A percentile compares a stretch with the other conserved stretches of the same genome.
Evolutionary conservation across 495 filamentous ascomycete species (phyloP).

Genomic region (Penicillium steckii): DNA sequence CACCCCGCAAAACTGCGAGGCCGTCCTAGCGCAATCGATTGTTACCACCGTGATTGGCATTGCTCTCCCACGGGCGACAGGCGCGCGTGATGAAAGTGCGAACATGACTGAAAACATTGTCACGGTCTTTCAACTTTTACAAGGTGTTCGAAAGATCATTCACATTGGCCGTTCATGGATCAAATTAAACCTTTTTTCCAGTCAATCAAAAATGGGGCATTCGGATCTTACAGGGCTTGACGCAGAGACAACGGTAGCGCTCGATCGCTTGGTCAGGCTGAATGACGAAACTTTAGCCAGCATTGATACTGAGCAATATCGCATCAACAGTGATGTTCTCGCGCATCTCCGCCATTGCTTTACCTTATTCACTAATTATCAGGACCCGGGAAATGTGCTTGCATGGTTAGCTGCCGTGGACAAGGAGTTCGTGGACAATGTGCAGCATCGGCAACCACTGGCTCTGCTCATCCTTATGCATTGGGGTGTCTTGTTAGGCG

Average conservation of each 20-base stretch:
- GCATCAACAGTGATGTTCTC: constrained; percentile 32
- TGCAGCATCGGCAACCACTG: constrained; percentile 31
- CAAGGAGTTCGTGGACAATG: constrained; percentile 33
- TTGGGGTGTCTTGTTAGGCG: constrained; percentile 35
- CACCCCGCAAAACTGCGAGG: constrained; percentile 47
- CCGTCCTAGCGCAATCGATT: constrained; percentile 51
- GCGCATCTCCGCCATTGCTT: constrained; percentile 30
- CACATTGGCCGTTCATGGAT: constrained; percentile 33
- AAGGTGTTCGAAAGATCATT: constrained; percentile 37
- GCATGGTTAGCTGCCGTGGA: constrained; percentile 37
- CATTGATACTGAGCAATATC: constrained; percentile 25
- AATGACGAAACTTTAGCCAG: constrained; percentile 24
- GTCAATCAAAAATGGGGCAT: constrained; percentile 19
- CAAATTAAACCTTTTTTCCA: constrained; percentile 25
- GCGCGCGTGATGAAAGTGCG: constrained; percentile 27
- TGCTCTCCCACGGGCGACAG: constrained; percentile 41
- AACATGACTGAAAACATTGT: constrained; percentile 40
- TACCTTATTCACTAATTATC: constrained; percentile 14
- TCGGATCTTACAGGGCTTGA: constrained; percentile 14
- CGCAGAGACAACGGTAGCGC: constrained; percentile 21
- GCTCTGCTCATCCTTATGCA: constrained; percentile 38
- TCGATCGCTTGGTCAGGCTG: constrained; percentile 23
- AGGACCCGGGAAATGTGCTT: constrained; percentile 31
- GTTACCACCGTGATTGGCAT: constrained; percentile 50
- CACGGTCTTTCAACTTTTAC: constrained; percentile 36